These are phyloP conservation scores for Hypoxylon sp. DNA, from an alignment of 2,329 filamentous ascomycete species.

Conservation along the genomic window DNA sequence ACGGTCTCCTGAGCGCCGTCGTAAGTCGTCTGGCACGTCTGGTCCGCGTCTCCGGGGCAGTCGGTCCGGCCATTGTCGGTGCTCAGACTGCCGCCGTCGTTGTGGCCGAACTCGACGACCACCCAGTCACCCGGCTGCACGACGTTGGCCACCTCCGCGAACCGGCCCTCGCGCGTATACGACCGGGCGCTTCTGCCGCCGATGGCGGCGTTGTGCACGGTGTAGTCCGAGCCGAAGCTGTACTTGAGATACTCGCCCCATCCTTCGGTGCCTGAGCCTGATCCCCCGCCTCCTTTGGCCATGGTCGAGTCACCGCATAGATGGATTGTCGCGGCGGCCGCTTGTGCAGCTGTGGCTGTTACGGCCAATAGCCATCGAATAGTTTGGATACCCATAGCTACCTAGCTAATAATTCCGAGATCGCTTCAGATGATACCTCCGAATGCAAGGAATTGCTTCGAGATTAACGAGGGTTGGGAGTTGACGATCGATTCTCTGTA, in stretches of 20 bases:
- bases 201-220: slow-evolving; percentile 70
- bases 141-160: slow-evolving; percentile 62
- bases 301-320: slow-evolving; percentile 70
- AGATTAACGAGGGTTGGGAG: too few species aligned
- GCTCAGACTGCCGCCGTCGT: slow-evolving; percentile 68
- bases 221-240: slow-evolving; percentile 54
- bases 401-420: too few species aligned
- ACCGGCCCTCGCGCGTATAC: slow-evolving; percentile 72
- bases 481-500: slow-evolving; percentile 4
- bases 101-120: slow-evolving; percentile 77
- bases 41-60: slow-evolving; percentile 61
- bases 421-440: too few species aligned
- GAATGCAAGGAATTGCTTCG: too few species aligned
- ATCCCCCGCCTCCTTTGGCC: slow-evolving; percentile 57
- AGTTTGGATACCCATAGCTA: slow-evolving; percentile 14
- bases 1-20: slow-evolving; percentile 63
- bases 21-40: slow-evolving; percentile 63
- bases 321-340: slow-evolving; percentile 55
- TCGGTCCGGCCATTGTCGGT: slow-evolving; percentile 70
- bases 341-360: slow-evolving; percentile 35
- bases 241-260: slow-evolving; percentile 70
- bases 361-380: slow-evolving; percentile 18
- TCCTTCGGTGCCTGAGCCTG: slow-evolving; percentile 57
- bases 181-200: slow-evolving; percentile 72
- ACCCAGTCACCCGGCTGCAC: slow-evolving; percentile 69